These are phyloP conservation scores for Saksenaea vasiformis DNA, from an alignment of 371 early-diverging fungal species.

Conservation along the genomic window DNA sequence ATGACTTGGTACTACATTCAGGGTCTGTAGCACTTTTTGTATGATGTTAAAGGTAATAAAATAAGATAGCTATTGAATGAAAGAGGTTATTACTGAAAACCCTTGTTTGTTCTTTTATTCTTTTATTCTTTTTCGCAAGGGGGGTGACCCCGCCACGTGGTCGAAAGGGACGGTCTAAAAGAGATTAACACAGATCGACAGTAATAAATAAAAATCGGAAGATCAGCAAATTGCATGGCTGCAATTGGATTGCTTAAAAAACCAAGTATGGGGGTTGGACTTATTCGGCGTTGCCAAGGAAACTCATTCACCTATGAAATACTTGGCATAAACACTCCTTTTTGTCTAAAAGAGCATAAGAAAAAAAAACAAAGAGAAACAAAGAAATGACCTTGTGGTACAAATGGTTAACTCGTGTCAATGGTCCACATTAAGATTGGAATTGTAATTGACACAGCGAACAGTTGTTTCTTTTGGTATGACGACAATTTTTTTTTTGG, in stretches of 20 bases:
- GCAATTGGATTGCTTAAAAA: not conserved
- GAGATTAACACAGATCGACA: not conserved
- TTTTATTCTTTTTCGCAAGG: not conserved
- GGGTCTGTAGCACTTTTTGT: not conserved
- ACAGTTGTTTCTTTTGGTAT: not conserved
- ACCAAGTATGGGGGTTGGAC: not conserved
- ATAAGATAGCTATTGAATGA: not conserved
- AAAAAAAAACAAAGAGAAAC: not conserved
- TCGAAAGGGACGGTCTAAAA: not conserved
- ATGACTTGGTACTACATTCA: not conserved
- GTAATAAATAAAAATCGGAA: not conserved
- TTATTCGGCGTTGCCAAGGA: not conserved
- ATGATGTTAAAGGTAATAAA: not conserved
- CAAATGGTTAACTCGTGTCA: constrained; percentile 1
- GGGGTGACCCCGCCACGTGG: constrained; percentile 2
- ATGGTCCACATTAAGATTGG: not conserved
- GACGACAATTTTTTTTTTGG: constrained; percentile 4
- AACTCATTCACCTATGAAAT: not conserved
- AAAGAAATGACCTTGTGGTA: not conserved
- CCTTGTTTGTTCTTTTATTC: not conserved
- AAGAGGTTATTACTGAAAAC: not conserved
- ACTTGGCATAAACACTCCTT: not conserved
- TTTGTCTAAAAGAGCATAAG: not conserved
- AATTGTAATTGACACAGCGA: not conserved
- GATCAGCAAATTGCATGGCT: not conserved